phyloP scores from a whole-genome alignment of 371 early-diverging fungal species.

The Apophysomyces elegans region DNA sequence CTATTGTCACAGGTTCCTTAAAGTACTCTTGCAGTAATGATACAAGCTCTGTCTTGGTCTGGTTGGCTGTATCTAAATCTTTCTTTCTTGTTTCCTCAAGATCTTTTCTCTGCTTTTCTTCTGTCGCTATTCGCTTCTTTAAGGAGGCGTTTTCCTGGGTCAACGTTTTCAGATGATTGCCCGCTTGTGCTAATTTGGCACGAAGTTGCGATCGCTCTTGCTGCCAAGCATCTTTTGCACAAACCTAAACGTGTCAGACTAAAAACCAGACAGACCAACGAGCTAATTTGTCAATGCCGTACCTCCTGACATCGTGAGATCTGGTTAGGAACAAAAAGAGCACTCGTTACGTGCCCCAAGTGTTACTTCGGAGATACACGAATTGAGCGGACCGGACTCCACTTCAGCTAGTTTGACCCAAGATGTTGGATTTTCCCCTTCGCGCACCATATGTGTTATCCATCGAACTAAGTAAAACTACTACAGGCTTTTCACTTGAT shows the following conservation, averaged over 20 bases:
- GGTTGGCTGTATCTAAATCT: background rate
- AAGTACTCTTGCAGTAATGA: slow-evolving; percentile 5
- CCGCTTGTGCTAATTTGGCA: slow-evolving; percentile 48
- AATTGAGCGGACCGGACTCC: no score
- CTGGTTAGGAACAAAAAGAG: background rate
- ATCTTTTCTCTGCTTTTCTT: slow-evolving; percentile 8
- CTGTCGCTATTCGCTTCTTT: slow-evolving; percentile 19
- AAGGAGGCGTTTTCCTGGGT: slow-evolving; percentile 44
- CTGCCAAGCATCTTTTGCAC: slow-evolving; percentile 8
- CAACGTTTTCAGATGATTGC: slow-evolving; percentile 50
- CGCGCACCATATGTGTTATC: no score
- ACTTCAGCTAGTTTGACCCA: no score
- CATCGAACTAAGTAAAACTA: no score
- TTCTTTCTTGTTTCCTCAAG: background rate
- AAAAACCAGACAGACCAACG: background rate
- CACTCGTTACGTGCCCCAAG: background rate
- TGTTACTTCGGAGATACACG: no score
- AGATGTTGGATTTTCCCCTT: no score
- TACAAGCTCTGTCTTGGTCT: slow-evolving; percentile 12
- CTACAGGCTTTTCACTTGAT: no score
- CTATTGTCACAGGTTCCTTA: background rate
- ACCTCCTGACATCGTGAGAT: slow-evolving; percentile 6
- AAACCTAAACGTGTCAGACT: slow-evolving; percentile 5
- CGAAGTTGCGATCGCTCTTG: slow-evolving; percentile 16
- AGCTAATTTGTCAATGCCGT: background rate